Evolutionary conservation across 805 yeast genomes (phyloP), one percentile per base, ranked within the genome.

Genomic region (Wickerhamiella kurtzmanii): DNA sequence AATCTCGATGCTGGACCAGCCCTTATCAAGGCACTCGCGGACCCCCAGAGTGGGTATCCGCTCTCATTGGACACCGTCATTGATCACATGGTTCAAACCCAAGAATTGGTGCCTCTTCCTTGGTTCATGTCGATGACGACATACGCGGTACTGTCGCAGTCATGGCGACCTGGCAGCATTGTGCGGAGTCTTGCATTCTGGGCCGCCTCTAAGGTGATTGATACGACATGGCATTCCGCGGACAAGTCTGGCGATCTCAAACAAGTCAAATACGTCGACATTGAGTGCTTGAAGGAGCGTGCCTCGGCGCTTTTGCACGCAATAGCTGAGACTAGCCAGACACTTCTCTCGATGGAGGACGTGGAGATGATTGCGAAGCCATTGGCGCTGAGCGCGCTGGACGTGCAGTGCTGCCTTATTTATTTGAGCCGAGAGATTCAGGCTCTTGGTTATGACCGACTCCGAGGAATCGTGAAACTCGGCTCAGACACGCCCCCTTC

Each of bases 21-120:
- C 37, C 56, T 63, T 3, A 17, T 57, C 11, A 48, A 50, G 1
- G 50, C 28, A 19, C 49, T 61, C 19, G 44, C 44, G 8, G 60
- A 59, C 37, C 53, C 61, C 2, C 37, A 47, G 17, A 53, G 54
- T 47, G 66, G 67, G 13, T 44, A 46, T 16, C 67, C 66, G 6
- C 44, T 63, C 44, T 58, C 64, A 4, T 51, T 64, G 17, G 55
- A 59, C 41, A 46, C 47, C 2, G 67, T 62, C 4, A 6, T 63
- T 8, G 63, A 60, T 41, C 53, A 52, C 20, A 48, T 61, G 53
- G 63, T 62, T 2, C 50, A 46, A 6, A 55, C 53, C 21, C 45
- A 50, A 18, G 38, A 49, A 20, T 39, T 62, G 35, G 40, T 58
- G 22, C 67, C 66, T 13, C 41, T 54, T 15, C 18, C 48, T n/a